Evolutionary conservation across 2,329 filamentous ascomycete genomes (phyloP), one percentile per base, ranked within the genome.

Genomic region (Whalleya microplaca): DNA sequence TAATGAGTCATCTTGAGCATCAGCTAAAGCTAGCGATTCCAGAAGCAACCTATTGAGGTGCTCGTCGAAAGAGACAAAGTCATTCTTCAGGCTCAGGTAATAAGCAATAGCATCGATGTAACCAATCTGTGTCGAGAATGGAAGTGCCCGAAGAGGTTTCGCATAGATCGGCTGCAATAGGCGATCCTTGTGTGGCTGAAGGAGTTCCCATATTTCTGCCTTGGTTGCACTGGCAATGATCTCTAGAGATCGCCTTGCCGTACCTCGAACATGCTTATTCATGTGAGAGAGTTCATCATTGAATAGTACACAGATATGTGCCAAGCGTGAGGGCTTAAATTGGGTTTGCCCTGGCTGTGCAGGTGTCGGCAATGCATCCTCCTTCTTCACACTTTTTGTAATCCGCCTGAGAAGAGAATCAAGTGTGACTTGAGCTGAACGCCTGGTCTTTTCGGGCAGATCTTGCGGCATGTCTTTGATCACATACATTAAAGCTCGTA

Each of bases 91-190:
- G 54, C 89, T 88, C 77, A 99, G 84, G 70, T 96, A 96, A 73
- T 96, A 99, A 0, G 92, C 96, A 70, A 99, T 92, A 1, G 95
- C 95, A 71, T 99, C 96, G 65, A 99, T 97, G 70, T 96, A 98
- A 3, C 95, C 96, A 64, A 99, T 99, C 76, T 99, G 96, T 2
- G 92, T 94, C 4, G 91, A 84, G 70, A 99, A 99, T 0, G 95
- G 95, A 59, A 99, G 78, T 0, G 95, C 96, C 59, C 95, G 85
- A 19, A 99, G 76, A 14, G 95, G 95, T 72, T 99, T 99, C 64
- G 91, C 91, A 77, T 95, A 99, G 46, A 99, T 97, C 0, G 93
- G 92, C 57, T 88, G 83, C n/a, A 98, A 79, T 37, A 98, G 83
- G 29, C 92, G 84, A 56, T 98, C 93, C 73, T 95, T 96, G 67